Percentiles rank a stretch among this genome's conserved stretches.
Evolutionary conservation across 257 asterid genomes (phyloP).

Genomic region (Misopates orontium): DNA sequence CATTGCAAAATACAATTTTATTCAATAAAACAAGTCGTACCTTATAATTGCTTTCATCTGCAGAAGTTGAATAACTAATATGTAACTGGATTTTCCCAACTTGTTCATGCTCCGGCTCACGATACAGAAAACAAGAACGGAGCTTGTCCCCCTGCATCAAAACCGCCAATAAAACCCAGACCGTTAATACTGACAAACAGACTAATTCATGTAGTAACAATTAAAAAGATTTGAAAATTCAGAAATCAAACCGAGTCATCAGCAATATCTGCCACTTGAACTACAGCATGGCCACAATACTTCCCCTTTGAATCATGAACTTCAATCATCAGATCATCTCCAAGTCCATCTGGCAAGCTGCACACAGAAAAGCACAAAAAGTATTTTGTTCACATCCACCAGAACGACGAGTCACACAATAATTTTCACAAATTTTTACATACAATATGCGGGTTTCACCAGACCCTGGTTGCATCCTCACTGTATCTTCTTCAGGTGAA

Average conservation of each 20-base stretch:
- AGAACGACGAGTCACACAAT: conserved; percentile 13
- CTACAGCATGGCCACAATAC: conserved; percentile 69
- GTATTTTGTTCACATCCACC: conserved; percentile 5
- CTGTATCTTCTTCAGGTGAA: conserved; percentile 72
- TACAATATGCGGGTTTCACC: conserved; percentile 92
- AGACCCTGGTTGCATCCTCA: conserved; percentile 94
- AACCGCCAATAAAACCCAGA: conserved; percentile 21
- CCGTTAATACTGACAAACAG: conserved; percentile 7
- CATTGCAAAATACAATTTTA: conserved; percentile 3
- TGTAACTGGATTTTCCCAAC: conserved; percentile 82
- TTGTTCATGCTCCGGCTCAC: conserved; percentile 89
- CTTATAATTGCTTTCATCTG: conserved; percentile 73
- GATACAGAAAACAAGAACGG: conserved; percentile 73
- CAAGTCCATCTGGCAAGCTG: conserved; percentile 93
- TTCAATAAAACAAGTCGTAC: conserved; percentile 31
- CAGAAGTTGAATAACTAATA: conserved; percentile 68
- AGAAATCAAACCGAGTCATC: conserved; percentile 71
- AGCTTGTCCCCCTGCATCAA: conserved; percentile 79
- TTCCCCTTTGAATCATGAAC: conserved; percentile 80
- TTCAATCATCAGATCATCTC: conserved; percentile 82
- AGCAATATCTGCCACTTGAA: conserved; percentile 90
- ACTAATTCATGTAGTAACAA: not conserved
- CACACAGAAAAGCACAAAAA: conserved; percentile 21
- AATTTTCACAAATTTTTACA: conserved; percentile 31
- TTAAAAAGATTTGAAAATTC: conserved; percentile 15